Evolutionary conservation across 108 stramenopile genomes (phyloP).

Genomic region (Ochromonas danica): DNA sequence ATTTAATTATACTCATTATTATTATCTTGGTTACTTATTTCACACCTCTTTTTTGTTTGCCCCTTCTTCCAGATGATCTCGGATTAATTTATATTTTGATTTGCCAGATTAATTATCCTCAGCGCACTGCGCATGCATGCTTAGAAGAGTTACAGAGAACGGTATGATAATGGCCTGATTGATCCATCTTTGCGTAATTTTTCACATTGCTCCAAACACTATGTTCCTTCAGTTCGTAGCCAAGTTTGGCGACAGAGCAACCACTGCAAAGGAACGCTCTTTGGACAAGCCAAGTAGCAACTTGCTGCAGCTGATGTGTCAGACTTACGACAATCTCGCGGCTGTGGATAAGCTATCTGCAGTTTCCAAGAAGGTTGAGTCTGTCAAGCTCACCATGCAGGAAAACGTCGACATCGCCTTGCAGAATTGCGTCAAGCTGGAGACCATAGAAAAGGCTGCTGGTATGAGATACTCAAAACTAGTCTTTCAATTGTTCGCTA

Average conservation of each 20-base stretch:
- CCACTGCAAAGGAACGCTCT: neutral
- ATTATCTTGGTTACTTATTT: constrained; percentile 2
- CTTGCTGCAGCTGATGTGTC: constrained; percentile 17
- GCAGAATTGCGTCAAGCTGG: constrained; percentile 34
- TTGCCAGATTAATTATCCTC: constrained; percentile 34
- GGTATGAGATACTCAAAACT: neutral
- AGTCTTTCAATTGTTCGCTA: neutral
- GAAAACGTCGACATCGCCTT: constrained; percentile 41
- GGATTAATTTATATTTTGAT: constrained; percentile 37
- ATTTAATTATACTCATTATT: neutral
- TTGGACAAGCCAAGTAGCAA: neutral
- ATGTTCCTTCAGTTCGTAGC: neutral
- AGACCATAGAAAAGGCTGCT: constrained; percentile 33
- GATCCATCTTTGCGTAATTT: neutral
- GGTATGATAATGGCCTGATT: neutral
- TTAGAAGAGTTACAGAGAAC: constrained; percentile 38
- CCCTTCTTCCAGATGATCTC: constrained; percentile 3
- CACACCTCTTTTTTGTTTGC: neutral
- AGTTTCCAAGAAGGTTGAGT: constrained; percentile 18
- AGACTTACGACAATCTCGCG: constrained; percentile 36
- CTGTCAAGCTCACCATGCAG: constrained; percentile 15
- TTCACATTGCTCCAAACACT: neutral
- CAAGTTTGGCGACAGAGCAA: constrained; percentile 31
- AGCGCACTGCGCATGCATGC: constrained; percentile 25
- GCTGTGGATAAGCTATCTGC: constrained; percentile 26